Base-by-base conservation (phyloP, 768 basidiomycete species). In the Polyporus arcularius region DNA sequence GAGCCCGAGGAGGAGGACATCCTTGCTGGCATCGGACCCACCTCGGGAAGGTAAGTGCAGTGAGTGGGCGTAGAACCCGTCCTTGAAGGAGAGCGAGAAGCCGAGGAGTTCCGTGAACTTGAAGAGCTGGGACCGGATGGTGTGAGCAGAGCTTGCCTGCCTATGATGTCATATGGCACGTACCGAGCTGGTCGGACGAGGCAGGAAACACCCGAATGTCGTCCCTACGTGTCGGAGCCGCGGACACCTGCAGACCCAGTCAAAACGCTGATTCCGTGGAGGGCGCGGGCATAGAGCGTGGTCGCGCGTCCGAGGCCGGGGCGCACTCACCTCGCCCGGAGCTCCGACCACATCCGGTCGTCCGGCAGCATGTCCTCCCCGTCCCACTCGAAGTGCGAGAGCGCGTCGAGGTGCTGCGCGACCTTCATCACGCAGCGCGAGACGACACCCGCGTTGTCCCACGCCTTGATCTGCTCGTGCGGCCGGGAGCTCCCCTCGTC, bases 301-400 rank as follows among this genome's bases (percentile, higher is more conserved):
- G 47, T 38, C 57, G 21, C 46, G 21, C 10, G 11, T 6, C 35
- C 18, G 21, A 26, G 21, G 26, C 46, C 46, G 46, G n/a, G 31
- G 35, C 35, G 35, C 21, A 70, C 82, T 68, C 65, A 92, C 90
- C 83, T 85, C 55, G 83, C 73, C 40, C 88, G 82, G 65, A 92
- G 75, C 46, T 86, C 83, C 61, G 88, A 82, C 90, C 90, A 92
- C 86, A 92, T 88, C 62, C 87, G 85, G 60, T 91, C 90, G 62
- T 83, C 74, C 38, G 79, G 81, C 15, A 86, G 82, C 38, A 85
- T 76, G 8, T 76, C 72, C 69, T 89, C 87, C 4, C 82, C 87
- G 61, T 86, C 86, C 90, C 90, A 92, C 39, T 82, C 73, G 66
- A 92, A 92, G 12, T 77, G 83, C 31, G 78, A 74, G 42, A 92